These are phyloP conservation scores for Chrysoporthe deuterocubensis DNA, from an alignment of 2,329 filamentous ascomycete species.

Conservation along the genomic window DNA sequence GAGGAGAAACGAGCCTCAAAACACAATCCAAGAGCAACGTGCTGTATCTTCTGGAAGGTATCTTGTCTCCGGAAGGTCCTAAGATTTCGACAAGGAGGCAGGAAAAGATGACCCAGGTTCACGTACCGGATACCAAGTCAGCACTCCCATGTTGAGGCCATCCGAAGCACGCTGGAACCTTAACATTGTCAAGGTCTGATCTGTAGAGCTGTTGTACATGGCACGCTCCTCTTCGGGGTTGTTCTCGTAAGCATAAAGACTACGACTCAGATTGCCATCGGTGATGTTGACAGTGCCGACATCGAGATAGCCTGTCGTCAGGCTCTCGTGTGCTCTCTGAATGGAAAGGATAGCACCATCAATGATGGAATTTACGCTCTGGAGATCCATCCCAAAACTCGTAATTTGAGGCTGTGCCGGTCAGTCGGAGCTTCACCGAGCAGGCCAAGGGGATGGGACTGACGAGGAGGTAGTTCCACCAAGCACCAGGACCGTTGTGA, in stretches of 20 bases:
- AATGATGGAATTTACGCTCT: constrained; percentile 88
- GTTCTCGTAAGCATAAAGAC: constrained; percentile 80
- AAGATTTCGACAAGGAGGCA: not conserved
- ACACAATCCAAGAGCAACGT: too few relatives aligned
- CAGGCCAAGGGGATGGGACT: not conserved
- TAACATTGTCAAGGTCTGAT: constrained; percentile 79
- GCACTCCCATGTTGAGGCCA: constrained; percentile 73
- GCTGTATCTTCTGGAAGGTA: too few relatives aligned
- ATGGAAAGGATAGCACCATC: constrained; percentile 84
- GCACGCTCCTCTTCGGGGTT: constrained; percentile 76
- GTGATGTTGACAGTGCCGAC: constrained; percentile 64
- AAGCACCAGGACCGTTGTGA: constrained; percentile 88
- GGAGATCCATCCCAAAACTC: constrained; percentile 80
- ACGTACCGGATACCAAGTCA: constrained; percentile 80
- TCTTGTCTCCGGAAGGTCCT: too few relatives aligned
- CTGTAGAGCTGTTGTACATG: constrained; percentile 64
- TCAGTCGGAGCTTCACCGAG: not conserved
- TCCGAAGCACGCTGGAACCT: constrained; percentile 74
- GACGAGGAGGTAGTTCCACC: constrained; percentile 85
- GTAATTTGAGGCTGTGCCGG: constrained; percentile 73
- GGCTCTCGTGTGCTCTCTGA: constrained; percentile 72
- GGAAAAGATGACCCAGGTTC: not conserved
- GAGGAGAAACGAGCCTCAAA: too few relatives aligned
- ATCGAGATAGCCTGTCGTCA: constrained; percentile 69
- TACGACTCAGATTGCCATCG: constrained; percentile 81